A percentile compares a stretch with the other conserved stretches of the same genome.
Conservation (phyloP, 106 monocot genomes). For the Dactylorhiza incarnata region DNA sequence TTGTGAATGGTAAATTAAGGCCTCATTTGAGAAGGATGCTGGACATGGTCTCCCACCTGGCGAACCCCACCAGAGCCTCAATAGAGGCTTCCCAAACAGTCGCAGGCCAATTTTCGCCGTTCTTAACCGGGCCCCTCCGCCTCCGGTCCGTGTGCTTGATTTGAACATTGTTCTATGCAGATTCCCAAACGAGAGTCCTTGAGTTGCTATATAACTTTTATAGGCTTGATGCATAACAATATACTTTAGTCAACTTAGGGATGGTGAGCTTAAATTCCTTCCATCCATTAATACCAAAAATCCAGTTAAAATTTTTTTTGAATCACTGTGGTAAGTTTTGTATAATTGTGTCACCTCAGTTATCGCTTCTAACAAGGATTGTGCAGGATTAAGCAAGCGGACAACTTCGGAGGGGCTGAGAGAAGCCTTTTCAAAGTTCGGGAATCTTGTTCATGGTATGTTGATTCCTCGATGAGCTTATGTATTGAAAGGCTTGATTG, state of each 20-base stretch:
- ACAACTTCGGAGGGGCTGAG: conserved; percentile 66
- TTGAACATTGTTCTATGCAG: too few species aligned
- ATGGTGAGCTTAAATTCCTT: background rate
- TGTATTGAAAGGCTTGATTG: background rate
- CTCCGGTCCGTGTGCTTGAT: too few species aligned
- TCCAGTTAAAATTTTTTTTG: background rate
- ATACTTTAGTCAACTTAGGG: background rate
- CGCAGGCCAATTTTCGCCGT: too few species aligned
- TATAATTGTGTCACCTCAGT: background rate
- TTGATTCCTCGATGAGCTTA: background rate
- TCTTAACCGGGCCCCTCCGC: too few species aligned
- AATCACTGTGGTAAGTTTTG: background rate
- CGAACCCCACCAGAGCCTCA: too few species aligned
- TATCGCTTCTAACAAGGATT: background rate
- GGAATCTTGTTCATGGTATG: conserved; percentile 51
- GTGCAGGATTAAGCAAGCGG: conserved; percentile 63
- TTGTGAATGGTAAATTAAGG: too few species aligned
- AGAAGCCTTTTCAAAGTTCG: conserved; percentile 56
- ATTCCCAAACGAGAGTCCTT: too few species aligned
- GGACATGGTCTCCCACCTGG: too few species aligned
- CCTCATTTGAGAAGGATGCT: too few species aligned
- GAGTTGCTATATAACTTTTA: background rate
- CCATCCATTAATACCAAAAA: background rate
- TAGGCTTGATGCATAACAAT: background rate
- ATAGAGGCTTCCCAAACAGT: too few species aligned